These are phyloP conservation scores for Mycena chlorophos DNA, from an alignment of 768 basidiomycete species.

Conservation along the genomic window DNA sequence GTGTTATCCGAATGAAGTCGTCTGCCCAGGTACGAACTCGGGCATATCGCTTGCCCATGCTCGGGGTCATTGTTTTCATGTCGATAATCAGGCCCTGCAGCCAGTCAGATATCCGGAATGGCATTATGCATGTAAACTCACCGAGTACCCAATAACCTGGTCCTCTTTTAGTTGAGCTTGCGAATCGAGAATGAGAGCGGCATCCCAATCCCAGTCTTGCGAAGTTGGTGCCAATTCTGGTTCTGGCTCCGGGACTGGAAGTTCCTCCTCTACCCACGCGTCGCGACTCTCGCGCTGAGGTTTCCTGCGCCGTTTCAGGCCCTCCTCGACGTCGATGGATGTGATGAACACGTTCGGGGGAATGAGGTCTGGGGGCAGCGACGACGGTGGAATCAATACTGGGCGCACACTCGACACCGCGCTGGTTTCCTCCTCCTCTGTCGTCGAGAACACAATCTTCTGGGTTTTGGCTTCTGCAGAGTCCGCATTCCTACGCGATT, in stretches of 20 bases:
- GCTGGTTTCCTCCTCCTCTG: neutral
- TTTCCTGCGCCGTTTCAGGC: conserved; percentile 7
- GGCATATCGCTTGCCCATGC: conserved; percentile 12
- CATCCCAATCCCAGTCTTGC: conserved; percentile 5
- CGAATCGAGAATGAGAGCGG: conserved; percentile 12
- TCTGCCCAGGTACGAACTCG: conserved; percentile 16
- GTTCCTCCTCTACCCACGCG: neutral
- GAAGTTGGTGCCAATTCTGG: conserved; percentile 11
- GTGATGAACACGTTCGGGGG: conserved; percentile 20
- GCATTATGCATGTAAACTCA: neutral
- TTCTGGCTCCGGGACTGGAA: neutral
- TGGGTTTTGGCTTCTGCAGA: conserved; percentile 9
- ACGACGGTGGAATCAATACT: conserved; percentile 16
- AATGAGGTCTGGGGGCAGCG: conserved; percentile 6
- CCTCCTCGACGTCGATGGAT: conserved; percentile 21
- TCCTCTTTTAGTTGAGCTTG: conserved; percentile 9
- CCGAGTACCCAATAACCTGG: conserved; percentile 13
- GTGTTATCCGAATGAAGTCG: neutral
- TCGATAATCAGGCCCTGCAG: conserved; percentile 13
- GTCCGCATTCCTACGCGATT: conserved; percentile 11
- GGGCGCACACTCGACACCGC: conserved; percentile 3
- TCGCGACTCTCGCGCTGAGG: conserved; percentile 13
- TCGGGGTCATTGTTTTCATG: conserved; percentile 10
- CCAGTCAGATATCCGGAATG: neutral
- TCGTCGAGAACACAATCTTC: conserved; percentile 19